Evolutionary conservation across 176 grass and related monocot genomes (phyloP).

Genomic region (Calamus simplicifolius): DNA sequence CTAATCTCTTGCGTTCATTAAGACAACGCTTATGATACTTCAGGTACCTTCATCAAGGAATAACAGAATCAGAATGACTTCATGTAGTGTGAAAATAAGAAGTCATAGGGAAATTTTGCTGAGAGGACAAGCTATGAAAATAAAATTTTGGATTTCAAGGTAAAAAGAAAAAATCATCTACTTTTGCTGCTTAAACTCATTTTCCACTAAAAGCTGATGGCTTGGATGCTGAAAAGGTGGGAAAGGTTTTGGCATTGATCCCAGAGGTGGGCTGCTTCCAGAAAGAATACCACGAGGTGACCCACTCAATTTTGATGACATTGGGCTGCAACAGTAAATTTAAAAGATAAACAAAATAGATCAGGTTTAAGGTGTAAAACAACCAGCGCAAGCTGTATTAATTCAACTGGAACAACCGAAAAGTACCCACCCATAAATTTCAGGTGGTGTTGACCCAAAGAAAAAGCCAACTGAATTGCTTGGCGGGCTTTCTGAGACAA

Average conservation of each 20-base stretch:
- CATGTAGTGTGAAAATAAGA: slow-evolving; percentile 7
- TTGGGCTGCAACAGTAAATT: slow-evolving; percentile 21
- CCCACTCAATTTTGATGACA: slow-evolving; percentile 64
- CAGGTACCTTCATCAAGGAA: slow-evolving; percentile 62
- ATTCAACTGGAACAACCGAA: background rate
- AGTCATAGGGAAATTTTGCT: background rate
- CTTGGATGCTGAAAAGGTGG: slow-evolving; percentile 91
- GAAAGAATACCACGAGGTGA: slow-evolving; percentile 65
- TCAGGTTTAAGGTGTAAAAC: too few relatives aligned
- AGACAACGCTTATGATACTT: slow-evolving; percentile 89
- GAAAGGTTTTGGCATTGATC: slow-evolving; percentile 86
- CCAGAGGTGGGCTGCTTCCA: slow-evolving; percentile 75
- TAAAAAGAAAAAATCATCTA: slow-evolving; percentile 22
- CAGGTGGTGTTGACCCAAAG: slow-evolving; percentile 89
- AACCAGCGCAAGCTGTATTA: background rate
- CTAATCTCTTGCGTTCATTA: slow-evolving; percentile 83
- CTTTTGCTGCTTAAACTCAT: slow-evolving; percentile 98
- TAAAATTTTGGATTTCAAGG: background rate
- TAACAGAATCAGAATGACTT: slow-evolving; percentile 9
- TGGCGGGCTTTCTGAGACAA: slow-evolving; percentile 83
- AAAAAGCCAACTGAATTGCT: slow-evolving; percentile 93
- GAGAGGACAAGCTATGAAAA: too few relatives aligned
- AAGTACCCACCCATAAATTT: slow-evolving; percentile 58
- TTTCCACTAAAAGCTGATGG: slow-evolving; percentile 79
- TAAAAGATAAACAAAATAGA: too few relatives aligned